A percentile compares a stretch with the other conserved stretches of the same genome.
phyloP scores from a whole-genome alignment of 805 yeast genomes.

The Candida argentea region DNA sequence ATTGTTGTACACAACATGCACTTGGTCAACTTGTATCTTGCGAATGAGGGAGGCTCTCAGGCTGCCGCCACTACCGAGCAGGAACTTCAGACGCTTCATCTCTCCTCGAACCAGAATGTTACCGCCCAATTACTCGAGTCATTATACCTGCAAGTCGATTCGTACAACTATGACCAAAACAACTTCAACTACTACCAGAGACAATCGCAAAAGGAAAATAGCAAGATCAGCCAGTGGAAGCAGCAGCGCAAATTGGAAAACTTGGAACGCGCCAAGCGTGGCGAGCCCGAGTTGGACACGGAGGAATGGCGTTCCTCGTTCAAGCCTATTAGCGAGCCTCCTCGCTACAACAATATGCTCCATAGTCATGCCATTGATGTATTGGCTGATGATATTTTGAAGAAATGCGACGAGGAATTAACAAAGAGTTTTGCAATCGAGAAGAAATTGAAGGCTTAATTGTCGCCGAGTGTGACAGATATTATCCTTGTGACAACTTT shows the following conservation, averaged over 20 bases:
- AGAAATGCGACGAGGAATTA: constrained; percentile 56
- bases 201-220: constrained; percentile 56
- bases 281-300: constrained; percentile 45
- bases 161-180: constrained; percentile 67
- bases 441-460: constrained; percentile 43
- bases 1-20: constrained; percentile 57
- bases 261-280: constrained; percentile 45
- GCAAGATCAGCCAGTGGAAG: constrained; percentile 68
- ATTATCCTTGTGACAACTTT: too few species aligned
- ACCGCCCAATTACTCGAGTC: constrained; percentile 47
- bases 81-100: constrained; percentile 29
- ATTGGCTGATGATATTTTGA: constrained; percentile 62
- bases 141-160: constrained; percentile 60
- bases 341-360: constrained; percentile 63
- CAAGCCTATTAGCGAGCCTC: constrained; percentile 65
- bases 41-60: constrained; percentile 13
- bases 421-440: constrained; percentile 53
- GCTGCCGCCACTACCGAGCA: constrained; percentile 6
- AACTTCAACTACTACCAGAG: constrained; percentile 78
- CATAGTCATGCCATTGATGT: constrained; percentile 59
- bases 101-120: constrained; percentile 33
- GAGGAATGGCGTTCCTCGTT: constrained; percentile 54
- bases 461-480: too few species aligned
- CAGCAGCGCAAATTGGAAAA: constrained; percentile 59
- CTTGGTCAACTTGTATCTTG: constrained; percentile 48